Evolutionary conservation across 768 basidiomycete genomes (phyloP), one percentile per base, ranked within the genome.

Genomic region (Tylopilus vinaceipallidus): DNA sequence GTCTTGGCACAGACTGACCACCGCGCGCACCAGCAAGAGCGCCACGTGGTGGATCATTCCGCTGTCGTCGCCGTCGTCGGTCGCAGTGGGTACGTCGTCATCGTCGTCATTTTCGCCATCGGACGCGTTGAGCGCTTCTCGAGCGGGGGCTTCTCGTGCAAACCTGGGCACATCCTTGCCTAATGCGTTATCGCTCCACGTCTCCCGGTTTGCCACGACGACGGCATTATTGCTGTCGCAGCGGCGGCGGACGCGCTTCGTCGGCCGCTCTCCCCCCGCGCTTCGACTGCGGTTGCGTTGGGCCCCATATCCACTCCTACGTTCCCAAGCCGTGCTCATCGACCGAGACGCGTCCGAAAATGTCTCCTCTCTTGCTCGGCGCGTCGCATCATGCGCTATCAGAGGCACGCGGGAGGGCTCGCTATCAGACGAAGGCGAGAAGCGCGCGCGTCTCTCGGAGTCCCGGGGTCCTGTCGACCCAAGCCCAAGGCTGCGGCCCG

Each of bases 231-330:
- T 46, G 47, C 54, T 54, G 11, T 33, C 24, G n/a, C 50, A 46
- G 37, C 63, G 61, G 40, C 50, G 48, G 37, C 63, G 61, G 40
- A 47, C 23, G 41, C 66, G 67, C 63, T 67, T 67, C 59, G 27
- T 36, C 4, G 52, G 58, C 59, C 66, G 64, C 47, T 55, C 68
- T 58, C 53, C 38, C 39, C 56, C 66, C 67, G 47, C 45, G 27
- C 54, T 58, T 30, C 30, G 46, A 48, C 55, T 57, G 16, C 53
- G 55, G 24, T 53, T 50, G 26, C 53, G 62, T 22, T 38, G 48
- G 3, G 24, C 13, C 4, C 33, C 23, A 43, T 44, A 45, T 47
- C 51, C 51, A 43, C 27, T 39, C 10, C 37, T 44, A 16, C 34
- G 48, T 33, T 45, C 43, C 17, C 27, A 29, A 29, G 19, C 45